phyloP scores from a whole-genome alignment of 179 eudicot genomes.

The Gypsophila paniculata region DNA sequence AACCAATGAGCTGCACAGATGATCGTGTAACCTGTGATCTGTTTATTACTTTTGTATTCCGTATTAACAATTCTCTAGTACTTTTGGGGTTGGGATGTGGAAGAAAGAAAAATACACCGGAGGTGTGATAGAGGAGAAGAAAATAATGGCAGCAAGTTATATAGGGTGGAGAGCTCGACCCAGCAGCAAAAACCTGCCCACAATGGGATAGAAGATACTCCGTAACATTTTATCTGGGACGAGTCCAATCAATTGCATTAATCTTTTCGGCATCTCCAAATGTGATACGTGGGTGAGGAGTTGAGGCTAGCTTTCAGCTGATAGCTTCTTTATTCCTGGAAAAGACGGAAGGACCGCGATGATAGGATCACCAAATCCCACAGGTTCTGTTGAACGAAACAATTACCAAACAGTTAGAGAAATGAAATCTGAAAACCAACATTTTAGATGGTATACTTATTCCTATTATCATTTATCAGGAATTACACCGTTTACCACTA shows the following conservation, averaged over 20 bases:
- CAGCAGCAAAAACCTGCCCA: background rate
- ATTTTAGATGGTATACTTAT: too few relatives aligned
- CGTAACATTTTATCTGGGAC: background rate
- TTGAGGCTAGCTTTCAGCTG: slow-evolving; percentile 1
- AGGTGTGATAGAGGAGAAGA: background rate
- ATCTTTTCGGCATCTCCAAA: slow-evolving; percentile 6
- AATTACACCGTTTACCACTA: too few relatives aligned
- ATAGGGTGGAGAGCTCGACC: background rate
- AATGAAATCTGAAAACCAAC: background rate
- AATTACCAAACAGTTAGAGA: background rate
- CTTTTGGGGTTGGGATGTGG: background rate
- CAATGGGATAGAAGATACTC: background rate
- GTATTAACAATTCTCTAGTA: background rate
- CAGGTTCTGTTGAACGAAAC: slow-evolving; percentile 58
- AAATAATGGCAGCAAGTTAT: slow-evolving; percentile 4
- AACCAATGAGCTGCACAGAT: background rate
- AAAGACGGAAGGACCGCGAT: slow-evolving; percentile 86
- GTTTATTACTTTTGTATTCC: too few relatives aligned
- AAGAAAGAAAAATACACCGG: background rate
- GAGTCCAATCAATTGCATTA: background rate
- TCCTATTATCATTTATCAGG: too few relatives aligned
- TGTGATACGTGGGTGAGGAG: background rate
- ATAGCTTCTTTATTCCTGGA: slow-evolving; percentile 76
- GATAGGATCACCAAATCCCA: slow-evolving; percentile 85
- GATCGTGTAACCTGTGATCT: slow-evolving; percentile 1